These are phyloP conservation scores for Mycosarcoma mackinlayi DNA, from an alignment of 1,284 basidiomycete species.

Conservation along the genomic window DNA sequence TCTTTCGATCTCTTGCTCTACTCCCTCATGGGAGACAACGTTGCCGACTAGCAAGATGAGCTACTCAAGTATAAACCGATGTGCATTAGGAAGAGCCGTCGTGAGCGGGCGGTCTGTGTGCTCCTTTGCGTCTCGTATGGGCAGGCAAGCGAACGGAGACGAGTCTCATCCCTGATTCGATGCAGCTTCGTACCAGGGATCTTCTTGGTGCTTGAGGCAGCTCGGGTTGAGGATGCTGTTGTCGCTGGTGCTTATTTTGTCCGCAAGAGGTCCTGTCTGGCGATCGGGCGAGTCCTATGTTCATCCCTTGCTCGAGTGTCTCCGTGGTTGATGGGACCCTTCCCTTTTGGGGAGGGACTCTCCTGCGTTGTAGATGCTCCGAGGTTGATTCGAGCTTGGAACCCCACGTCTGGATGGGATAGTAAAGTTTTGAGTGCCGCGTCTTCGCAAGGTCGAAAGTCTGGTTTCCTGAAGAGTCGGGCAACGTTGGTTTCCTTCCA, in stretches of 20 bases:
- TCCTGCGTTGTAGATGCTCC: conserved; percentile 46
- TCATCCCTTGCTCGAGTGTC: conserved; percentile 48
- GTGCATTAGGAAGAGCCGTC: conserved; percentile 68
- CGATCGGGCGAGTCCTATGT: conserved; percentile 49
- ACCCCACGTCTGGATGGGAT: conserved; percentile 38
- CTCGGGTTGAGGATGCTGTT: neutral
- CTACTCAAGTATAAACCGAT: conserved; percentile 61
- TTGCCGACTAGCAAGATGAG: conserved; percentile 59
- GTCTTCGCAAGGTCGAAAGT: conserved; percentile 54
- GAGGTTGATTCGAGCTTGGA: conserved; percentile 54
- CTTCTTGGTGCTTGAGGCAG: conserved; percentile 34
- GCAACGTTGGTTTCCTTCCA: conserved; percentile 5
- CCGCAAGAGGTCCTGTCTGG: conserved; percentile 39
- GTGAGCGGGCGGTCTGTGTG: conserved; percentile 64
- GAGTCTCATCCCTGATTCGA: conserved; percentile 2
- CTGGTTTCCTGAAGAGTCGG: conserved; percentile 55
- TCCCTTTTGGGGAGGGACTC: conserved; percentile 19
- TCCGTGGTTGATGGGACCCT: conserved; percentile 41
- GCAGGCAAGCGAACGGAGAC: conserved; percentile 38
- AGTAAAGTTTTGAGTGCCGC: conserved; percentile 52
- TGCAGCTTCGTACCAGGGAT: conserved; percentile 24
- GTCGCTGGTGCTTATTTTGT: conserved; percentile 34
- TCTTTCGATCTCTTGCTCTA: neutral
- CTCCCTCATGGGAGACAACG: conserved; percentile 7
- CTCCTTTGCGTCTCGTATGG: conserved; percentile 48